Evolutionary conservation across 176 grass and related monocot species (phyloP), one percentile per base, ranked within the genome.

Genomic region (Poa pratensis): DNA sequence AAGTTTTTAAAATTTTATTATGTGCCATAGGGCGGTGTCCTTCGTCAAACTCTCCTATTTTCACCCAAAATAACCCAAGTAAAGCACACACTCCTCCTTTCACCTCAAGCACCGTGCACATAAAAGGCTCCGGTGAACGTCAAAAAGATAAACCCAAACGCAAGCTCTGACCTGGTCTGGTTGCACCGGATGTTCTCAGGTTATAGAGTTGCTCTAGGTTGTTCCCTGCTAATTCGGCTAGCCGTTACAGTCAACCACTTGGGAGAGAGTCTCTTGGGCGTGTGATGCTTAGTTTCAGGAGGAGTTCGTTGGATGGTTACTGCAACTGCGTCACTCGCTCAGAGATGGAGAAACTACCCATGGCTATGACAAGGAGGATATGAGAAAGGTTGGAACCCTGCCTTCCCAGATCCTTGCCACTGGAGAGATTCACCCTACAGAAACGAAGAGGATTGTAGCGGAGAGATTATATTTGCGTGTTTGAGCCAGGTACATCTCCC

Each of bases 161-260:
- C 14, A 63, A 63, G 37, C 37, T 50, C 72, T 52, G 46, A 72
- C 51, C 22, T 13, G 70, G 24, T 49, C 53, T 63, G 1, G 7
- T 16, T 75, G 27, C 18, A 60, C 35, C 12, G 22, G 37, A 42
- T 50, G 8, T 61, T 74, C 35, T 73, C 55, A 75, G 58, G 22
- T 19, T 3, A 24, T 10, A 60, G 17, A 60, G 17, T 69, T 69
- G 40, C 17, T 69, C 13, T 15, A 27, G 24, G 59, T 30, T 64
- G 61, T 17, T 32, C 53, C 65, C 83, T 14, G 48, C 52, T 77
- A 81, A 85, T 27, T 62, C 43, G 88, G 16, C 24, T 7, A 42
- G 28, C 17, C 43, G 72, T 76, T 85, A 3, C 26, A 17, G 58
- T 70, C 43, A 82, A 81, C 59, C 58, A 53, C 22, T 66, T 55